Conservation (phyloP, 352 stramenopile genomes). For the Globisporangium ultimum region DNA sequence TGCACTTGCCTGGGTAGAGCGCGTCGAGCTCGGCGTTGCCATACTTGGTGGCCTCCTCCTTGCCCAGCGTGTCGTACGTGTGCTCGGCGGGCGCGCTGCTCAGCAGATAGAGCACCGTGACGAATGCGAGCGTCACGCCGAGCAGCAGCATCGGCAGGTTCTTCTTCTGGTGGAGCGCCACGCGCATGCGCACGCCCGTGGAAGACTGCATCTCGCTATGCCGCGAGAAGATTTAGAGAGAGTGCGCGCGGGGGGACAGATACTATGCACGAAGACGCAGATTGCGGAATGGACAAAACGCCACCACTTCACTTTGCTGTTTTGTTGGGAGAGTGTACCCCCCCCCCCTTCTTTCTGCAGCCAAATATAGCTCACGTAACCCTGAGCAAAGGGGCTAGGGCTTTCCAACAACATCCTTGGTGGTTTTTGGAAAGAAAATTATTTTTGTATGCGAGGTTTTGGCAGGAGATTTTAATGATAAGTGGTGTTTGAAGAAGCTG, state of each 20-base stretch:
- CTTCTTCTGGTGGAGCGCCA: conserved; percentile 58
- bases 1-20: conserved; percentile 71
- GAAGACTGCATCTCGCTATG: conserved; percentile 45
- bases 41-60: conserved; percentile 29
- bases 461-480: background rate
- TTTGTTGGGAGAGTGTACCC: background rate
- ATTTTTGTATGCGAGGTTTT: background rate
- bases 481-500: background rate
- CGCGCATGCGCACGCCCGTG: conserved; percentile 59
- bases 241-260: background rate
- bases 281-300: background rate
- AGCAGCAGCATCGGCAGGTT: conserved; percentile 58
- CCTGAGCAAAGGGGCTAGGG: background rate
- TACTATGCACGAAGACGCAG: no score
- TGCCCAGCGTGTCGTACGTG: conserved; percentile 29
- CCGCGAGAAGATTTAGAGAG: background rate
- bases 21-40: conserved; percentile 45
- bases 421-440: background rate
- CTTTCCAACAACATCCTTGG: background rate
- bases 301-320: background rate
- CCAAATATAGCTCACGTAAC: background rate
- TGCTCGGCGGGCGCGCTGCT: conserved; percentile 26
- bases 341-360: no score
- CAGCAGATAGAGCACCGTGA: conserved; percentile 47
- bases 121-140: conserved; percentile 27